Conservation (phyloP, 345 rosid species). For the Noccaea caerulescens region DNA sequence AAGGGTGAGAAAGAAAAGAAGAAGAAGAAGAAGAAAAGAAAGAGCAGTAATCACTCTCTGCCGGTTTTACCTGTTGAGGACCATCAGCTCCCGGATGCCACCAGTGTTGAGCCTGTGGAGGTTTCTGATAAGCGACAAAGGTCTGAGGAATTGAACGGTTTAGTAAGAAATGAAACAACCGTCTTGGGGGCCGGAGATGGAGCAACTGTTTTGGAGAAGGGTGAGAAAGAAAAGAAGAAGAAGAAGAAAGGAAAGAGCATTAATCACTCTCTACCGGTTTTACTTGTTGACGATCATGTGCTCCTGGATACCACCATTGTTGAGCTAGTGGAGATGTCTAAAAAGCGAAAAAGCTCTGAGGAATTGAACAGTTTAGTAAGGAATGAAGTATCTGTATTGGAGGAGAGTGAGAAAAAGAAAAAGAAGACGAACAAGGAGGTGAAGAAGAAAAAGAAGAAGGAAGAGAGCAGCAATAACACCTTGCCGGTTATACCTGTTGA, state of each 20-base stretch:
- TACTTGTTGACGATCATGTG: not conserved
- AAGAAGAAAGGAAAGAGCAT: conserved; percentile 4
- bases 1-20: too few species aligned
- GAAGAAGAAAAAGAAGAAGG: not conserved
- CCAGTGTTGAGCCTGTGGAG: too few species aligned
- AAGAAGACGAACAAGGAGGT: not conserved
- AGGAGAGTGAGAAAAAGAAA: not conserved
- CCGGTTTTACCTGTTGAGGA: too few species aligned
- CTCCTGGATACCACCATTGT: conserved; percentile 4
- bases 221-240: not conserved
- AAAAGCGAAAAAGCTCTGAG: not conserved
- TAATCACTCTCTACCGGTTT: not conserved
- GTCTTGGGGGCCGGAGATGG: not conserved
- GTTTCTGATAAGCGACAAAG: not conserved
- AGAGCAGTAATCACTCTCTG: too few species aligned
- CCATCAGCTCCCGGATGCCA: too few species aligned
- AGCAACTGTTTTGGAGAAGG: not conserved
- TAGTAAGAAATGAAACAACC: not conserved
- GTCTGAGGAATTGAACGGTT: not conserved
- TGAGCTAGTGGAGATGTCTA: conserved; percentile 4
- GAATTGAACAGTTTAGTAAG: too few species aligned
- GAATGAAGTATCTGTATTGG: not conserved
- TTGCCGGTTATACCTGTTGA: not conserved
- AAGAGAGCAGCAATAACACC: not conserved
- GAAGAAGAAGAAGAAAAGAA: too few species aligned